These are phyloP conservation scores for Penicillium dipodomyicola DNA, from an alignment of 495 filamentous ascomycete species.

Conservation along the genomic window DNA sequence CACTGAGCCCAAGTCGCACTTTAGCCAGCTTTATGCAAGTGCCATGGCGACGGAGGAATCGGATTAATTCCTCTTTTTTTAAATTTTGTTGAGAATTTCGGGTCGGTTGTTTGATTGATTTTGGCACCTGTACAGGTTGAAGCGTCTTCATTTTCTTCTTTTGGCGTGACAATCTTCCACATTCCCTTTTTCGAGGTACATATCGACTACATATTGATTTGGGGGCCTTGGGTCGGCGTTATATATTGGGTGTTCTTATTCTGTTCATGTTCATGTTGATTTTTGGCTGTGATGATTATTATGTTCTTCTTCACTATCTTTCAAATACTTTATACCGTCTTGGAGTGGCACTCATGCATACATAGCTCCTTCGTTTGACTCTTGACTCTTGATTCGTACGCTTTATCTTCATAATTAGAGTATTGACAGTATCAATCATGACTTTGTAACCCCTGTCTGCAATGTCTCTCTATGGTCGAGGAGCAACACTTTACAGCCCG, in stretches of 20 bases:
- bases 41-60: constrained; percentile 24
- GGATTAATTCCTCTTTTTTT: constrained; percentile 11
- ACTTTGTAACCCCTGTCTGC: neutral
- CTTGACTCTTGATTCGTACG: neutral
- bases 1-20: constrained; percentile 31
- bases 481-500: neutral
- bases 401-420: neutral
- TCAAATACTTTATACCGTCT: neutral
- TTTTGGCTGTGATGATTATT: constrained; percentile 2
- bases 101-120: constrained; percentile 11
- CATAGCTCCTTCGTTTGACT: constrained; percentile 4
- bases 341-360: neutral
- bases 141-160: constrained; percentile 8
- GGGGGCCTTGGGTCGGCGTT: constrained; percentile 14
- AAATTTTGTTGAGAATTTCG: neutral
- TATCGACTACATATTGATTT: constrained; percentile 25
- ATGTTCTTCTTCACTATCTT: constrained; percentile 24
- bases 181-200: constrained; percentile 22
- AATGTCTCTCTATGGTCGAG: neutral
- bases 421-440: neutral
- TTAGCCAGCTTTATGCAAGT: constrained; percentile 35
- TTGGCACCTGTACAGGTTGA: constrained; percentile 21
- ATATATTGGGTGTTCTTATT: constrained; percentile 11
- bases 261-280: neutral
- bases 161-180: constrained; percentile 9